phyloP scores from a whole-genome alignment of 2,329 filamentous ascomycete genomes.

The Cladosporium sp. region DNA sequence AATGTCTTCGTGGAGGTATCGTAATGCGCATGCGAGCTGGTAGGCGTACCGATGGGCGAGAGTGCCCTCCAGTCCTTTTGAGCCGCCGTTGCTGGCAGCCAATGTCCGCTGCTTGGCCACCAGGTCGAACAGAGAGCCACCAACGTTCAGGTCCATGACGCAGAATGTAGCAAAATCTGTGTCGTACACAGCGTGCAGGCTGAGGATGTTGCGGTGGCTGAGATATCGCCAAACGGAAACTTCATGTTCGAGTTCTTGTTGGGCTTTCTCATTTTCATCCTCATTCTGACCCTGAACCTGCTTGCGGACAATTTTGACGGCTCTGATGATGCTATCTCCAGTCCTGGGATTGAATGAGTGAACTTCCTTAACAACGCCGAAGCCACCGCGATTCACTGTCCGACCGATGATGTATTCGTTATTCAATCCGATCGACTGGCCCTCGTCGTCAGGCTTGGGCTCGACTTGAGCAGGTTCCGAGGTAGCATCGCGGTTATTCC shows the following conservation, averaged over 20 bases:
- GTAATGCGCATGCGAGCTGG: constrained; percentile 60
- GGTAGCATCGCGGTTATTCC: constrained; percentile 19
- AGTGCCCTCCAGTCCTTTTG: constrained; percentile 42
- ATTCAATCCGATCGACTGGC: constrained; percentile 58
- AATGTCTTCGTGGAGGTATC: constrained; percentile 65
- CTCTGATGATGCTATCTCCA: constrained; percentile 51
- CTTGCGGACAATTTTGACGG: constrained; percentile 66
- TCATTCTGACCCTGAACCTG: constrained; percentile 53
- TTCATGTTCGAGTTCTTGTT: constrained; percentile 66
- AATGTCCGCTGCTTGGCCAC: constrained; percentile 50
- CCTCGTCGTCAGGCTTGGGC: constrained; percentile 60
- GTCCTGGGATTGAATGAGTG: constrained; percentile 51
- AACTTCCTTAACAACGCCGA: constrained; percentile 64
- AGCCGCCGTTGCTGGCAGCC: constrained; percentile 23
- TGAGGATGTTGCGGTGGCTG: constrained; percentile 58
- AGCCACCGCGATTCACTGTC: constrained; percentile 62
- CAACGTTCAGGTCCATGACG: constrained; percentile 60
- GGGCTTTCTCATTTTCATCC: constrained; percentile 59
- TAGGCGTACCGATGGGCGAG: constrained; percentile 58
- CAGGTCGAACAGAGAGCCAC: constrained; percentile 62
- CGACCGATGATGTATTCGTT: constrained; percentile 64
- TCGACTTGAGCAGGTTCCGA: constrained; percentile 22
- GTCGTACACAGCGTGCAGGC: constrained; percentile 61
- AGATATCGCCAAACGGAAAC: constrained; percentile 64
- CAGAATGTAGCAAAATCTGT: constrained; percentile 66